Evolutionary conservation across 768 basidiomycete genomes (phyloP).

Genomic region (Lyophyllum atratum): DNA sequence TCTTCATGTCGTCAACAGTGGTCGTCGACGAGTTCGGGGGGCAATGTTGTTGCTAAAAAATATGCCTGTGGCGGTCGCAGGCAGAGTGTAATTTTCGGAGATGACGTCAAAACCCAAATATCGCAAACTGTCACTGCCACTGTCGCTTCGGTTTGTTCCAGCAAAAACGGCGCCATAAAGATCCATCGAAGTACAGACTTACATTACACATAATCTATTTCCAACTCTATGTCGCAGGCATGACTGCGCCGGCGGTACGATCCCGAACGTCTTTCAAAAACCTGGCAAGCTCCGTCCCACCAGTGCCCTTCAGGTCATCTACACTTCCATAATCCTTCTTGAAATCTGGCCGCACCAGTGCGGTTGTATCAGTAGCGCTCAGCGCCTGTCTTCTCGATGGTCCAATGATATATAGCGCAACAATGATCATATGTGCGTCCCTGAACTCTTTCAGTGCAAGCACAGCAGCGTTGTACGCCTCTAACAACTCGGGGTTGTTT

Average conservation of each 20-base stretch:
- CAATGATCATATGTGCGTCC: conserved; percentile 80
- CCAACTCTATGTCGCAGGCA: background rate
- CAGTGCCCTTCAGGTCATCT: conserved; percentile 64
- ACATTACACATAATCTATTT: background rate
- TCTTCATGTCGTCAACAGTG: too few relatives aligned
- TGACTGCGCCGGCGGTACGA: conserved; percentile 55
- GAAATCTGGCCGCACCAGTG: conserved; percentile 11
- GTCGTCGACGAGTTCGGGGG: too few relatives aligned
- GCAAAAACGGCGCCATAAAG: background rate
- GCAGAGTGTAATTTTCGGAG: too few relatives aligned
- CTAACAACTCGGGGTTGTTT: conserved; percentile 37
- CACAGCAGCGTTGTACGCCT: conserved; percentile 71
- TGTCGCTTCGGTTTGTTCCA: too few relatives aligned
- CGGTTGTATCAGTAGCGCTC: conserved; percentile 23
- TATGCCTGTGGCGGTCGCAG: too few relatives aligned
- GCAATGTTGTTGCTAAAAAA: too few relatives aligned
- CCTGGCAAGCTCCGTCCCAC: conserved; percentile 75
- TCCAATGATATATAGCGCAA: conserved; percentile 73
- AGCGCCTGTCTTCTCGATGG: conserved; percentile 53
- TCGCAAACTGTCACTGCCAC: background rate
- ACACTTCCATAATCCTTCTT: conserved; percentile 19
- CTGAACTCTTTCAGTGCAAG: conserved; percentile 71
- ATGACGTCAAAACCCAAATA: background rate
- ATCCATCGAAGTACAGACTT: background rate
- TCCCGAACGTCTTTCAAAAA: conserved; percentile 80